Evolutionary conservation across 148 eudicot species (phyloP), one percentile per base, ranked within the genome.

Genomic region (Rhododendron ferrugineum): DNA sequence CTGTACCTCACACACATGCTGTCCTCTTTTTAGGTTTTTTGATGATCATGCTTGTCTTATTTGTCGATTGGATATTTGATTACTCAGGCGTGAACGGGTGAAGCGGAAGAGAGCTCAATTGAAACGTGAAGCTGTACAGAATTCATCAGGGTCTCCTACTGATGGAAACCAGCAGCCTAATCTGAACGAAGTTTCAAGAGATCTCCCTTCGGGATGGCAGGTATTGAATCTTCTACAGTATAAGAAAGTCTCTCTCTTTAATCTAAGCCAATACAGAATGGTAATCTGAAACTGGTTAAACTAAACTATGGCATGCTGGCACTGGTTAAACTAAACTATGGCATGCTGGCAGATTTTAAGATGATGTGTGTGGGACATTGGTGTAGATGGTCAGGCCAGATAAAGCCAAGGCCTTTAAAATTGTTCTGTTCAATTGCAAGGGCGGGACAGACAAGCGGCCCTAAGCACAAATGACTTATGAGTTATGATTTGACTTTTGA

Each of bases 181-280:
- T 92, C 85, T 95, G 46, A 88, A 60, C 23, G 89, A 90, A 86
- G 89, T 90, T 68, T 90, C 95, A 15, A 94, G 83, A 79, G 95
- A 91, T 89, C 98, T 97, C 85, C 96, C 99, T 83, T 83, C 89
- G 52, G 96, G 98, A 60, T 97, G 99, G 99, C 93, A 97, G 99
- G 99, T 97, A 89, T 82, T 15, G 40, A 42, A 42, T 30, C 56
- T 6, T 58, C 20, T 50, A 13, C 76, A 56, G 8, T 1, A 54
- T 54, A 47, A 6, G 66, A 18, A 40, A 40, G 6, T 49, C 49
- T 84, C 26, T 36, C 34, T 15, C 32, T 62, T 56, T 30, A 23
- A 37, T 81, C 66, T 60, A 58, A 56, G 49, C 78, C 74, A 52
- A 50, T 58, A 13, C 11, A 22, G 13, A 72, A 74, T 73, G 32